Conservation (phyloP, 805 yeast species). For the Lipomyces spencermartinsiae region DNA sequence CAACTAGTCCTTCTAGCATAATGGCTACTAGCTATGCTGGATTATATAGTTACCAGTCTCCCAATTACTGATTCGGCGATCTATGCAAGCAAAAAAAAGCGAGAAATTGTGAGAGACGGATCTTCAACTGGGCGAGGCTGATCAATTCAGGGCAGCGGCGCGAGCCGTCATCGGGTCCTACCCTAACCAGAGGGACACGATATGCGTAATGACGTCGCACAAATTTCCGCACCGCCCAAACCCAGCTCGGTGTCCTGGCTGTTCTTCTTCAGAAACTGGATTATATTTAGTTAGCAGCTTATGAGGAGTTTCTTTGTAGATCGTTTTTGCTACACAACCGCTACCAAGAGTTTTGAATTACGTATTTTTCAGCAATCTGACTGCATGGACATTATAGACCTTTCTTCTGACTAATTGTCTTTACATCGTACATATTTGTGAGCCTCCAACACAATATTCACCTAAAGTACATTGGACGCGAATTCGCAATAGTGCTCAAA, state of each 20-base stretch:
- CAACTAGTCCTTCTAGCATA: conserved; percentile 54
- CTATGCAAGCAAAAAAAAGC: background rate
- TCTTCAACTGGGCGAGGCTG: background rate
- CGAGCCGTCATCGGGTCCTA: background rate
- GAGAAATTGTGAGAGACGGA: background rate
- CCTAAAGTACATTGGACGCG: background rate
- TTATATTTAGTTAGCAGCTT: too few relatives aligned
- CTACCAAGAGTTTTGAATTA: too few relatives aligned
- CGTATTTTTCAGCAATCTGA: too few relatives aligned
- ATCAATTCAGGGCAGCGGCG: background rate
- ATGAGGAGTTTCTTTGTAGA: background rate
- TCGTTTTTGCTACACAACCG: background rate
- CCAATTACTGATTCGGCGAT: background rate
- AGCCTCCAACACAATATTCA: background rate
- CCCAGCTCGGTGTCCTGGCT: too few relatives aligned
- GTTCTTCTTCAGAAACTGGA: too few relatives aligned
- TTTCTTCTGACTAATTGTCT: background rate
- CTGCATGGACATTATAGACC: background rate
- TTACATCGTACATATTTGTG: background rate
- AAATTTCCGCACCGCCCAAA: too few relatives aligned
- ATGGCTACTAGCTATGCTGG: background rate
- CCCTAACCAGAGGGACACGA: background rate
- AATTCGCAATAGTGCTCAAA: background rate
- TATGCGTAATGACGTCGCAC: background rate
- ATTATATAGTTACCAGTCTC: background rate